Evolutionary conservation across 768 basidiomycete genomes (phyloP), one percentile per base, ranked within the genome.

Genomic region (Thelephora aurantiotincta): DNA sequence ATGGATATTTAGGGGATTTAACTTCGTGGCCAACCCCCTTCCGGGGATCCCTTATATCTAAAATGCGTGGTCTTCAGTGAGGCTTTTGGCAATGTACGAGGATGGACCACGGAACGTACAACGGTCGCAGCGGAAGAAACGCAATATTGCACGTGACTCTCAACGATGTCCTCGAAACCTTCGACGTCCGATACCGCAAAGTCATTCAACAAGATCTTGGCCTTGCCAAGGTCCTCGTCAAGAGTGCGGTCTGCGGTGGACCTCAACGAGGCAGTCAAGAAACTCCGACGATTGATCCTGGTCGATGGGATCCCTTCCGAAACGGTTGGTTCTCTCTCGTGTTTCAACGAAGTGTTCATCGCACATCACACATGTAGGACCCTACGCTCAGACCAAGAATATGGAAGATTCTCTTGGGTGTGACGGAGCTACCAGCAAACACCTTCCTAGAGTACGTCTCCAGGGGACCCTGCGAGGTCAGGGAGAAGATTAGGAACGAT

Each of bases 401-500:
- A 69, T 98, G 94, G 94, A 96, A 94, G 65, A 83, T 97, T 47
- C 74, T 97, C 36, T 69, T 98, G 20, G 77, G 81, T 37, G 80
- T 96, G 0, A 78, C 82, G 48, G 80, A 83, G 16, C 57, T 96
- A 5, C 74, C 85, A n/a, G 74, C 82, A 2, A 78, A 83, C 44
- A 76, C 70, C 1, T 91, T 83, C 59, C 68, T 88, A 45, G 67
- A 76, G 53, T 89, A 89, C 63, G 85, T 91, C 33, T 73, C 78
- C 45, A 74, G 83, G 47, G 88, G 89, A 2, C 87, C 90, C 45
- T 91, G 88, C 56, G 78, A 85, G 58, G 87, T 91, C 46, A 70
- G 84, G 55, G 83, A 89, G 65, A 93, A 93, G 68, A 92, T 98
- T 50, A 73, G 90, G 57, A 98, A 98, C 57, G 93, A 98, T 58